Base-by-base conservation (phyloP, 345 rosid species). In the Pistacia vera region DNA sequence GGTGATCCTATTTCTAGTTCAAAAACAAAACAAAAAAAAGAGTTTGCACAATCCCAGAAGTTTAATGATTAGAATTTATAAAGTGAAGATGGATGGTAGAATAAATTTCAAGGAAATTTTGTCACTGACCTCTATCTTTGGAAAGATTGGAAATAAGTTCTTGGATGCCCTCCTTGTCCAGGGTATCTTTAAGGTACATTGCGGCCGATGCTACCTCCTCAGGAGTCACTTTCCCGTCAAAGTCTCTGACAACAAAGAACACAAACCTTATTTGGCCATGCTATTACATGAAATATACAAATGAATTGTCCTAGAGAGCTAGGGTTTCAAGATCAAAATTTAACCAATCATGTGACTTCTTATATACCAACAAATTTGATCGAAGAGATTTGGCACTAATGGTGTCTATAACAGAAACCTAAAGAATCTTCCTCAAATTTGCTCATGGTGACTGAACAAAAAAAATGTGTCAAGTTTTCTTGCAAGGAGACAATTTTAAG, bases 201-300 rank as follows among this genome's bases (percentile, higher is more conserved):
- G 97, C 97, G 35, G 98, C 98, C 36, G 92, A 82, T 61, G 97
- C 97, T 60, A 97, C 99, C 81, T 97, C 98, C 73, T 96, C 98
- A 38, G 94, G 90, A 80, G 92, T 88, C 80, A 94, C 97, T 82
- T 97, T 97, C 44, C 98, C 98, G 70, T 93, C 97, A 67, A 89
- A 91, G 81, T 97, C 99, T 84, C 97, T 96, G 92, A 60, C 52
- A 79, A 71, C 72, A 72, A 65, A 78, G 56, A 63, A 70, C 25
- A 81, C 22, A 63, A 11, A 44, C 11, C 72, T 70, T 41, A 55
- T 60, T 51, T 68, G n/a, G 20, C 54, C 59, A 75, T 36, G 52
- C 51, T 17, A 64, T 71, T 71, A 30, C 11, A 35, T 17, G 30
- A 66, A 17, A 38, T 4, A 33, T 46, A 41, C 8, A 41, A 41